Evolutionary conservation across 805 yeast species (phyloP), one percentile per base, ranked within the genome.

Genomic region (Yarrowia deformans): DNA sequence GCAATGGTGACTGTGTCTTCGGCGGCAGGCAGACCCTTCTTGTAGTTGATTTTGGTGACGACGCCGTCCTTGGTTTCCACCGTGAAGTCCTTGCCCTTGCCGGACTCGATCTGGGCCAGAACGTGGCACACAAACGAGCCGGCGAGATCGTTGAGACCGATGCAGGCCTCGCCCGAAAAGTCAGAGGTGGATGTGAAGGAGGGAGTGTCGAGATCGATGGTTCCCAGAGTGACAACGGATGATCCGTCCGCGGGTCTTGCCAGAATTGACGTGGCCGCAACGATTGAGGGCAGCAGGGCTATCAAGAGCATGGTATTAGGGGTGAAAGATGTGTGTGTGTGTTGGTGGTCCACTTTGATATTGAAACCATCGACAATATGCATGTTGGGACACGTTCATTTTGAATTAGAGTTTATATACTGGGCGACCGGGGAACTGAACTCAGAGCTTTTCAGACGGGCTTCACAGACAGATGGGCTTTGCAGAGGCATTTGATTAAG

Each of bases 41-140:
- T 60, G 50, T 16, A 60, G 52, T 35, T 48, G 54, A 32, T 52
- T 14, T 19, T 56, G 37, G 69, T 40, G 16, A 60, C 45, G 18
- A 19, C 49, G 14, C 39, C 54, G 19, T 69, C 42, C n/a, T 49
- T 29, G 43, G 40, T 40, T 43, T 69, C 43, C 5, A 58, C 34
- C 1, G 49, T 40, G 34, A 48, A 52, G 3, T 40, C 50, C 45
- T 69, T 45, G 37, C 48, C 49, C 37, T 42, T 23, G 19, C 16
- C 46, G 10, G 50, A 29, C 8, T 69, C 71, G 12, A 60, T 43
- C 40, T 60, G 39, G 13, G 52, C 66, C 40, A 60, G 34, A 5
- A 45, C 66, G 35, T 60, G 66, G 34, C 66, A 60, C 66, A 60
- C 50, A 60, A 60, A 60, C 14, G 5, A 12, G 39, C 66, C 66